Base-by-base conservation (phyloP, 805 yeast genomes). In the Spathaspora girioi region DNA sequence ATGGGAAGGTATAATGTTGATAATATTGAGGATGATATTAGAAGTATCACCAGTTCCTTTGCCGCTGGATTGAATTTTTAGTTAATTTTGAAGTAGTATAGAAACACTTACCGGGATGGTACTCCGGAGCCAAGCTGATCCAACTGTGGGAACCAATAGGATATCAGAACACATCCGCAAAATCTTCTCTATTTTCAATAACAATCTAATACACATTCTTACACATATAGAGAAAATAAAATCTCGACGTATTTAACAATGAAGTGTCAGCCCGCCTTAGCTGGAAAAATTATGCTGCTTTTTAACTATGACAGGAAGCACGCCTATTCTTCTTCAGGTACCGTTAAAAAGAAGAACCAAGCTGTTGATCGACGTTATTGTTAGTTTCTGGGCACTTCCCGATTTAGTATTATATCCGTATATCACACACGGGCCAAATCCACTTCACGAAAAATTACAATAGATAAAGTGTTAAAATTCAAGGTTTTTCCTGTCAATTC, bases 41-140 rank as follows among this genome's bases (percentile, higher is more conserved):
- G 59, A 45, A 66, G 68, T 52, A 60, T 76, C 12, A 71, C 78
- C 2, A 65, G 70, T 38, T 66, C 71, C 5, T 76, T 76, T 59
- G 71, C 73, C 26, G 67, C 67, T 27, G 70, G 71, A 1, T 61
- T 73, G 20, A 60, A 58, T 38, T 56, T 66, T 26, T 52, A 49
- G 32, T 9, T n/a, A n/a, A n/a, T n/a, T n/a, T n/a, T 11, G 23
- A 23, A 35, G 8, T 31, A 35, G 40, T 35, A 15, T 35, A 23
- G 26, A 23, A 23, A 23, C 26, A 23, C 26, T 23, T 23, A 23
- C 26, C 26, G 26, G 26, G 26, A 23, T n/a, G n/a, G n/a, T n/a
- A n/a, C 26, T 23, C 32, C 9, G 32, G 11, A 29, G 17, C 40
- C 40, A n/a, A 35, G 40, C 8, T 31, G 26, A 31, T 31, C 35